These are phyloP conservation scores for Amanita thiersii DNA, from an alignment of 768 basidiomycete species.

Conservation along the genomic window DNA sequence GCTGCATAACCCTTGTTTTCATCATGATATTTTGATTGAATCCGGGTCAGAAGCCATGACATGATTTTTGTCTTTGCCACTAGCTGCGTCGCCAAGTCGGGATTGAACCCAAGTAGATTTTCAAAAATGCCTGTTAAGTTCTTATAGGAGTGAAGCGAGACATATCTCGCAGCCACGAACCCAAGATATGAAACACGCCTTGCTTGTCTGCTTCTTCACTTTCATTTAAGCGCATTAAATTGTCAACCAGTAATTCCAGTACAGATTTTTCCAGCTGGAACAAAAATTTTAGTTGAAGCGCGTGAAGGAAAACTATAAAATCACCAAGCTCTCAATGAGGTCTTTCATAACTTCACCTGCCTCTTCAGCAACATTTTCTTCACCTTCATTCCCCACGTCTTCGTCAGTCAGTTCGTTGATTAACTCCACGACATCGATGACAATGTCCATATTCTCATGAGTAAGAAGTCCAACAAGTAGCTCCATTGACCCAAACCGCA, in stretches of 20 bases:
- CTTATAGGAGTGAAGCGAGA: slow-evolving; percentile 1
- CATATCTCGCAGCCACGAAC: slow-evolving; percentile 27
- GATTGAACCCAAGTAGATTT: slow-evolving; percentile 83
- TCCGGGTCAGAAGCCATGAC: slow-evolving; percentile 71
- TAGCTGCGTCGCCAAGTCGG: slow-evolving; percentile 61
- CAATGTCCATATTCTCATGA: slow-evolving; percentile 96
- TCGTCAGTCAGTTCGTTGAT: slow-evolving; percentile 95
- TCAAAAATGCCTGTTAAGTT: slow-evolving; percentile 71
- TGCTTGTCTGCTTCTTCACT: slow-evolving; percentile 84
- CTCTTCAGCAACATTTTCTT: slow-evolving; percentile 56
- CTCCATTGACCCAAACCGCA: slow-evolving; percentile 62
- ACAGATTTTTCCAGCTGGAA: slow-evolving; percentile 73
- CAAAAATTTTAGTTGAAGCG: slow-evolving; percentile 3
- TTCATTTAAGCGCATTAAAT: slow-evolving; percentile 84
- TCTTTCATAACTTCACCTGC: slow-evolving; percentile 63
- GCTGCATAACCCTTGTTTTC: slow-evolving; percentile 93
- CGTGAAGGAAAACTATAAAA: slow-evolving; percentile 18
- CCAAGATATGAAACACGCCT: slow-evolving; percentile 91
- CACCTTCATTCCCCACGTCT: slow-evolving; percentile 78
- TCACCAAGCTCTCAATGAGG: slow-evolving; percentile 70
- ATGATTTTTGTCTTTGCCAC: slow-evolving; percentile 70
- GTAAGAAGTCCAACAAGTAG: slow-evolving; percentile 79
- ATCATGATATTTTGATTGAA: slow-evolving; percentile 66
- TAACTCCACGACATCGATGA: slow-evolving; percentile 90
- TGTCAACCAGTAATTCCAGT: slow-evolving; percentile 84